A percentile compares a stretch with the other conserved stretches of the same genome.
phyloP scores from a whole-genome alignment of 2,329 filamentous ascomycete genomes.

The Botrytis cinerea region DNA sequence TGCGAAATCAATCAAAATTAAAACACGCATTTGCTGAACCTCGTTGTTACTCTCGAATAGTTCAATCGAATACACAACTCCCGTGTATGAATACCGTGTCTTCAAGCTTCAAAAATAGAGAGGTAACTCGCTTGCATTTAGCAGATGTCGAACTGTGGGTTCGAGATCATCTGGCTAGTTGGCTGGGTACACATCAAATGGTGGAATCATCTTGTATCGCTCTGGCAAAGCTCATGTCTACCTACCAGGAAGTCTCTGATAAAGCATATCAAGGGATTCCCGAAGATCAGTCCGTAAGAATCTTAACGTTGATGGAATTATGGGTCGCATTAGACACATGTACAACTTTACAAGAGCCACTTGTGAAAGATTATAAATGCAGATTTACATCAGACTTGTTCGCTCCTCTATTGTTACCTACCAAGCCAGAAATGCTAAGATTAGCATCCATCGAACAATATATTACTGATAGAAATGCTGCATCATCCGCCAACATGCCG shows the following conservation, averaged over 20 bases:
- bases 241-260: slow-evolving; percentile 42
- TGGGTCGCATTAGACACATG: slow-evolving; percentile 59
- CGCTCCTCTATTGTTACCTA: slow-evolving; percentile 49
- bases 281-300: slow-evolving; percentile 53
- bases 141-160: slow-evolving; percentile 54
- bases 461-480: slow-evolving; percentile 37
- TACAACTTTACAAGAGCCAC: slow-evolving; percentile 43
- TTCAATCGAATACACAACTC: slow-evolving; percentile 41
- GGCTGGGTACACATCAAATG: slow-evolving; percentile 28
- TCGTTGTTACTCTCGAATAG: background rate
- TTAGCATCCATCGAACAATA: slow-evolving; percentile 52
- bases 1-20: background rate
- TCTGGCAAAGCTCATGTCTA: slow-evolving; percentile 40
- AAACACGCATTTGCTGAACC: background rate
- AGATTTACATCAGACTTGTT: slow-evolving; percentile 47
- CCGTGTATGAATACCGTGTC: slow-evolving; percentile 31
- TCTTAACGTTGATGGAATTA: slow-evolving; percentile 57
- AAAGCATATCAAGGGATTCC: slow-evolving; percentile 46
- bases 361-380: slow-evolving; percentile 51
- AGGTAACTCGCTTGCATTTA: slow-evolving; percentile 34
- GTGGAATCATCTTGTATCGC: slow-evolving; percentile 36
- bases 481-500: slow-evolving; percentile 20
- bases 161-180: slow-evolving; percentile 39
- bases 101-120: no score
- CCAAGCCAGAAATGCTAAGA: slow-evolving; percentile 48